Evolutionary conservation across 768 basidiomycete species (phyloP).

Genomic region (Leucosporidium yakuticum): DNA sequence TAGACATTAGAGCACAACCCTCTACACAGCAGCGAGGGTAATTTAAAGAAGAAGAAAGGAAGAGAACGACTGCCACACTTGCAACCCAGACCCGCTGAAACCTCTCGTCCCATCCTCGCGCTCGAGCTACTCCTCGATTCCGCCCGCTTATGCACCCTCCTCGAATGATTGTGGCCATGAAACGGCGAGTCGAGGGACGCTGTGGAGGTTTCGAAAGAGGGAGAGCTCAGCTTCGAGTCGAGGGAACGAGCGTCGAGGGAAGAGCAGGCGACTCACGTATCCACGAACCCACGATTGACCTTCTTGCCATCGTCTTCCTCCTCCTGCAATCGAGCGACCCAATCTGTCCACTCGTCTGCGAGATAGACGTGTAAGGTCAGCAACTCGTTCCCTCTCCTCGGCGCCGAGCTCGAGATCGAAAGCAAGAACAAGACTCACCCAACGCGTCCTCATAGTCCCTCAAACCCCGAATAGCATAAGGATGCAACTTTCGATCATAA

Average conservation of each 20-base stretch:
- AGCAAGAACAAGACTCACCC: constrained; percentile 17
- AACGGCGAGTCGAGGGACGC: neutral
- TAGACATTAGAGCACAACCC: no score
- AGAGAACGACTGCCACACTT: no score
- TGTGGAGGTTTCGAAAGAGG: neutral
- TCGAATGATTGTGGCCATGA: neutral
- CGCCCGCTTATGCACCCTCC: no score
- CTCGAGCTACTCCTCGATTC: no score
- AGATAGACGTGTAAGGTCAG: neutral
- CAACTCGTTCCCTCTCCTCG: neutral
- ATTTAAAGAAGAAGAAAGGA: no score
- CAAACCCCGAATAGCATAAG: constrained; percentile 38
- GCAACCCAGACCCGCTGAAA: no score
- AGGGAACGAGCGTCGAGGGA: neutral
- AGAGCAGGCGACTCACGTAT: neutral
- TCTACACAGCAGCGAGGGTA: no score
- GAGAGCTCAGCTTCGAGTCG: neutral
- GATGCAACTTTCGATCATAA: constrained; percentile 39
- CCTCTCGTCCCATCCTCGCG: no score
- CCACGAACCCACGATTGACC: constrained; percentile 2
- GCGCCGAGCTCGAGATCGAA: neutral
- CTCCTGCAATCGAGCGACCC: constrained; percentile 23
- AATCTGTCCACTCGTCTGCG: constrained; percentile 31
- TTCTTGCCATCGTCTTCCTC: constrained; percentile 21
- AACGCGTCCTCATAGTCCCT: constrained; percentile 39